Evolutionary conservation across 179 eudicot genomes (phyloP).

Genomic region (Carnegiea gigantea): DNA sequence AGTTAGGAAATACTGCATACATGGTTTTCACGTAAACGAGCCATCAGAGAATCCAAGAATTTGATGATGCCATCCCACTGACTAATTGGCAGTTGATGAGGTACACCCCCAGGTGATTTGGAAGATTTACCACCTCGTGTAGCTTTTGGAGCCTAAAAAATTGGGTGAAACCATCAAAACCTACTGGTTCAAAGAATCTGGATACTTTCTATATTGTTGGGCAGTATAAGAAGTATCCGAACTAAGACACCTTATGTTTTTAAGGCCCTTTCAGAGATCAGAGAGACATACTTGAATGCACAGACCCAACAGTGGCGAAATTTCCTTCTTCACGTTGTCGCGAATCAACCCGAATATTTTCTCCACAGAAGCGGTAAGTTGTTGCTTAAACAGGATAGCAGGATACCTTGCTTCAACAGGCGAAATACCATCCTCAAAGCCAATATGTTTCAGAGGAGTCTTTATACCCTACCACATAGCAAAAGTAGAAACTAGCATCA

Average conservation of each 20-base stretch:
- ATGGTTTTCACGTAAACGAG: slow-evolving; percentile 72
- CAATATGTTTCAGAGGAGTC: slow-evolving; percentile 66
- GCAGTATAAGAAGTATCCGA: background rate
- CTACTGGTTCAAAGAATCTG: slow-evolving; percentile 4
- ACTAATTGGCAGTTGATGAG: slow-evolving; percentile 62
- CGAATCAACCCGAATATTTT: slow-evolving; percentile 97
- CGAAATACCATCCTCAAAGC: slow-evolving; percentile 79
- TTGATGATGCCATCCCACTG: slow-evolving; percentile 96
- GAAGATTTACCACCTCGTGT: slow-evolving; percentile 79
- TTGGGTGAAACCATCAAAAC: background rate
- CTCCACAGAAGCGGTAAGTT: slow-evolving; percentile 93
- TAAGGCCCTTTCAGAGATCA: background rate
- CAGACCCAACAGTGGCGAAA: slow-evolving; percentile 69
- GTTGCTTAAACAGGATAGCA: slow-evolving; percentile 93
- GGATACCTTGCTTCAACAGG: slow-evolving; percentile 92
- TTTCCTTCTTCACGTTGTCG: slow-evolving; percentile 98
- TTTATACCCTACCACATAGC: slow-evolving; percentile 47
- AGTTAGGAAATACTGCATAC: slow-evolving; percentile 37
- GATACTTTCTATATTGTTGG: background rate
- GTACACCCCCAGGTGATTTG: slow-evolving; percentile 71
- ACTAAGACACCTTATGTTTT: background rate
- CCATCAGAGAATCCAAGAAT: slow-evolving; percentile 91
- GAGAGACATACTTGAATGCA: slow-evolving; percentile 81
- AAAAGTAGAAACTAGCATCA: background rate
- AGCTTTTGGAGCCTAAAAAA: slow-evolving; percentile 77